Evolutionary conservation across 2,329 filamentous ascomycete genomes (phyloP).

Genomic region (Thelonectria blattea): DNA sequence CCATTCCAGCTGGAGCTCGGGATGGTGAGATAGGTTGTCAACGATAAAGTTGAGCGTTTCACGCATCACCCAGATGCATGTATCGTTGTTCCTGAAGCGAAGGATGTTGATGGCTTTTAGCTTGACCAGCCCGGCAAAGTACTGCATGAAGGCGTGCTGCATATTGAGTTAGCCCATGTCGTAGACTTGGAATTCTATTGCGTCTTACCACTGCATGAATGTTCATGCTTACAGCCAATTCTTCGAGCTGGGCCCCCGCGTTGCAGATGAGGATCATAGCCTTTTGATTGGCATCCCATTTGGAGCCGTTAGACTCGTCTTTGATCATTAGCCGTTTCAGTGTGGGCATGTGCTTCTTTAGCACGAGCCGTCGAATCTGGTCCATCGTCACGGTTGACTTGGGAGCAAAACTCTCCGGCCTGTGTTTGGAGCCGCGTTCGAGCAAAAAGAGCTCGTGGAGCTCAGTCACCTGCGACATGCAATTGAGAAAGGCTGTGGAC

Average conservation of each 20-base stretch:
- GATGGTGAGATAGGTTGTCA: constrained; percentile 63
- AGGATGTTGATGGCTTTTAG: constrained; percentile 63
- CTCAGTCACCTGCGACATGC: constrained; percentile 57
- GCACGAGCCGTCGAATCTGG: constrained; percentile 62
- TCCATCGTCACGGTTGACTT: constrained; percentile 58
- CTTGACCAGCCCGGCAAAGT: constrained; percentile 52
- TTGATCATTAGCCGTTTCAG: constrained; percentile 66
- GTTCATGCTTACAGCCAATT: constrained; percentile 62
- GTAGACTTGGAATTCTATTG: background rate
- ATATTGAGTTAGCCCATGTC: constrained; percentile 14
- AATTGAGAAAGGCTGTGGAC: constrained; percentile 58
- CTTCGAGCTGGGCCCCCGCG: constrained; percentile 56
- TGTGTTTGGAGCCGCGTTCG: constrained; percentile 58
- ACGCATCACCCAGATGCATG: constrained; percentile 61
- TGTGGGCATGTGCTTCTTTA: constrained; percentile 62
- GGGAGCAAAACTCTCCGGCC: constrained; percentile 59
- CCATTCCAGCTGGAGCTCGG: constrained; percentile 63
- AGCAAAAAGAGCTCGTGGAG: constrained; percentile 66
- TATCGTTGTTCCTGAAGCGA: constrained; percentile 61
- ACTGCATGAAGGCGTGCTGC: constrained; percentile 64
- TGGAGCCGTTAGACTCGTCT: constrained; percentile 54
- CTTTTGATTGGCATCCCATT: constrained; percentile 65
- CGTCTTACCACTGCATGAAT: constrained; percentile 59
- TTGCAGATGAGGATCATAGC: constrained; percentile 60
- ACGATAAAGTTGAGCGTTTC: constrained; percentile 65